These are phyloP conservation scores for Phytophthora europaea DNA, from an alignment of 352 stramenopile species.

Conservation along the genomic window DNA sequence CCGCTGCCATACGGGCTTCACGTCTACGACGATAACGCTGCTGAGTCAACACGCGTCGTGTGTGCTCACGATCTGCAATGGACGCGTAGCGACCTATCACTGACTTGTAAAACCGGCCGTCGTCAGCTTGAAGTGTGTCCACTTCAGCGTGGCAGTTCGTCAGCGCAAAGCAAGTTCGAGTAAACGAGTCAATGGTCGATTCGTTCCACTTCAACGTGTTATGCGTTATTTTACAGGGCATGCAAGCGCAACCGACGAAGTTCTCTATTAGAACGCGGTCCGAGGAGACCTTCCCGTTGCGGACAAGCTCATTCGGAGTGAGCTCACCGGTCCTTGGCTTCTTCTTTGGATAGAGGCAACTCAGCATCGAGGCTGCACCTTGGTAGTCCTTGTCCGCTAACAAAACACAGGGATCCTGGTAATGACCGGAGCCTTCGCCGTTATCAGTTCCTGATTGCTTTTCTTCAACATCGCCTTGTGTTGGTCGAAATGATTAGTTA, in stretches of 20 bases:
- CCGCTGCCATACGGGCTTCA: not conserved
- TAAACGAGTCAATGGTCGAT: no score
- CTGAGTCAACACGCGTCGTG: not conserved
- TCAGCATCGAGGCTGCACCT: constrained; percentile 3
- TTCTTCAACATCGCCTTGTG: constrained; percentile 10
- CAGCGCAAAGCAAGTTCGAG: no score
- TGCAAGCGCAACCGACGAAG: constrained; percentile 22
- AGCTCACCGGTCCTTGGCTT: constrained; percentile 8
- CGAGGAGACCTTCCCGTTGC: constrained; percentile 21
- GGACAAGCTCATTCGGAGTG: constrained; percentile 4
- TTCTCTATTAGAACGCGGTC: constrained; percentile 34
- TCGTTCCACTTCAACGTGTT: constrained; percentile 35
- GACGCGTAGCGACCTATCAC: no score
- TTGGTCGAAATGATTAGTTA: constrained; percentile 8
- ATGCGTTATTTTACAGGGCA: constrained; percentile 29
- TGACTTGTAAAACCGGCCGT: no score
- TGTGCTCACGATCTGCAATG: not conserved
- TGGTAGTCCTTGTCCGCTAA: constrained; percentile 17
- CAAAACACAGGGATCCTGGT: not conserved
- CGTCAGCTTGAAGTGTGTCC: no score
- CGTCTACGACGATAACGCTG: not conserved
- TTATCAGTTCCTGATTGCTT: constrained; percentile 5
- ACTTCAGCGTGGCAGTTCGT: no score
- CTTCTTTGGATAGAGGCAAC: not conserved
- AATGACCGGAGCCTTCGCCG: constrained; percentile 2